Base-by-base conservation (phyloP, 257 asterid species). In the Solanum boliviense region DNA sequence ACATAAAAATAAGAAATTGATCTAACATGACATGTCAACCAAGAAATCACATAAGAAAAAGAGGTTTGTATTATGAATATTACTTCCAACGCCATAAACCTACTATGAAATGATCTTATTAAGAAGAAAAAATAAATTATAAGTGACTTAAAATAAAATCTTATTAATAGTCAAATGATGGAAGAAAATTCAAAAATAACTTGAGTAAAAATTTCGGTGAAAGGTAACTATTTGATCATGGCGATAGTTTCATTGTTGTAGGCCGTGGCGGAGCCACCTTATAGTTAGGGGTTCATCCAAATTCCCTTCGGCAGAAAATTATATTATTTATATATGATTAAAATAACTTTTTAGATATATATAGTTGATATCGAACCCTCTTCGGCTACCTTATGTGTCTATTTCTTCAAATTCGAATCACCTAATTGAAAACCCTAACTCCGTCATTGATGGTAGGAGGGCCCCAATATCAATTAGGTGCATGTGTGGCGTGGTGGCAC, bases 391-490 rank as follows among this genome's bases (percentile, higher is more conserved):
- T 16, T 52, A 0, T 15, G 23, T 5, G 9, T 16, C 60, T 52
- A 52, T 16, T 52, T 52, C 0, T 52, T 52, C 3, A 52, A 2
- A 52, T 52, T 52, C 2, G 0, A 52, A 52, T 3, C 20, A 2
- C 0, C 0, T 16, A 2, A 16, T 52, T 52, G 9, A 52, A 52
- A 16, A 16, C 0, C 0, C 9, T 16, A 2, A 1, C 0, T 2
- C 0, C 1, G 4, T 6, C 4, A 52, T 23, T 0, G 0, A 0
- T 16, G 0, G 0, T 52, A 18, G 4, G 5, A 32, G 31, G 83
- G 5, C 8, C 29, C 81, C 56, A 2, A 74, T 35, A 75, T 25
- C 15, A 8, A 13, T 25, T 16, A 8, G 23, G 79, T 72, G 11
- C 79, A 9, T 38, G 31, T 74, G 60, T 76, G 84, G 84, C 84